phyloP scores from a whole-genome alignment of 495 filamentous ascomycete species.

The Trichoderma erinaceum region DNA sequence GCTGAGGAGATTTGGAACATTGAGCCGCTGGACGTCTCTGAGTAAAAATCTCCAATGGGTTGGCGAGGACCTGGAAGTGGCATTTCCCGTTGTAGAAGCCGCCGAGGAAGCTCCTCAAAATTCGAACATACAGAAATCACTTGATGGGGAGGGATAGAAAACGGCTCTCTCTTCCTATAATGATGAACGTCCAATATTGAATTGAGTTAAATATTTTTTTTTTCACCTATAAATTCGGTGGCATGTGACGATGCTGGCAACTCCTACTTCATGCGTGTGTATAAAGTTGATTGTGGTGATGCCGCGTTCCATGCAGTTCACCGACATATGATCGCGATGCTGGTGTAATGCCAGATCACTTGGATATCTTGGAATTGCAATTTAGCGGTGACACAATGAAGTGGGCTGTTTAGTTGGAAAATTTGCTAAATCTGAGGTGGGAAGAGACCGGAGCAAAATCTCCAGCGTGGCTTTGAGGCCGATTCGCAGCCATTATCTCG shows the following conservation, averaged over 20 bases:
- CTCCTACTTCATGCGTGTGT: too few species aligned
- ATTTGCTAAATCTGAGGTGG: not conserved
- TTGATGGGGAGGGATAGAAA: not conserved
- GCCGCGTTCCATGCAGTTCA: too few species aligned
- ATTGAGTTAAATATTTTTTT: not conserved
- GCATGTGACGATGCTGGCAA: too few species aligned
- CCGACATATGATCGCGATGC: too few species aligned
- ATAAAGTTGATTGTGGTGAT: too few species aligned
- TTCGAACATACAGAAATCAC: not conserved
- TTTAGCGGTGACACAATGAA: not conserved
- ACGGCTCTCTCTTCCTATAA: constrained; percentile 8
- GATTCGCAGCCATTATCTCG: not conserved
- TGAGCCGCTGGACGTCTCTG: constrained; percentile 55
- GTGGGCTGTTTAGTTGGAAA: not conserved
- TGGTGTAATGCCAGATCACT: not conserved
- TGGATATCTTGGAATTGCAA: not conserved
- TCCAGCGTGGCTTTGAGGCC: not conserved
- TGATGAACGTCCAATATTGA: constrained; percentile 2
- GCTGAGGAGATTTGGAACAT: constrained; percentile 96
- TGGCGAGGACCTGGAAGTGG: not conserved
- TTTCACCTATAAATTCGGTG: too few species aligned
- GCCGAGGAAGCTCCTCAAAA: not conserved
- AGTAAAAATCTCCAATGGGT: not conserved
- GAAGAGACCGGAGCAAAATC: not conserved
- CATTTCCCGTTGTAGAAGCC: not conserved